Percentiles rank a stretch among this genome's conserved stretches.
phyloP scores from a whole-genome alignment of 1,284 basidiomycete species.

The Uromyces viciae-fabae region DNA sequence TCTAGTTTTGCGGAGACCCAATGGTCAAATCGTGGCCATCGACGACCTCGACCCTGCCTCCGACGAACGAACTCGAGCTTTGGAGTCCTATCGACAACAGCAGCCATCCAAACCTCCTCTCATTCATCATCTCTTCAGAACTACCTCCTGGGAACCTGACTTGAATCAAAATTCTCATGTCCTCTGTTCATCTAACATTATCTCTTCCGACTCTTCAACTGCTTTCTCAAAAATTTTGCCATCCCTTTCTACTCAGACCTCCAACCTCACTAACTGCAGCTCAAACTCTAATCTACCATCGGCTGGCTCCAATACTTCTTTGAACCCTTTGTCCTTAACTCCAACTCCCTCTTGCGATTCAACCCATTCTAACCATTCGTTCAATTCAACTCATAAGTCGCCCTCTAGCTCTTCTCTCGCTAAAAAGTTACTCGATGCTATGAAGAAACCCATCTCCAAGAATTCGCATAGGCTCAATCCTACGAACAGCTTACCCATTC shows the following conservation, averaged over 20 bases:
- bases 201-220: neutral
- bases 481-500: conserved; percentile 11
- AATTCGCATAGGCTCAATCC: conserved; percentile 1
- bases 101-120: neutral
- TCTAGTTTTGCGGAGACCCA: neutral
- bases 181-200: too few relatives aligned
- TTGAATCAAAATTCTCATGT: neutral
- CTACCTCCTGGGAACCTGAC: neutral
- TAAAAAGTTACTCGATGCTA: conserved; percentile 30
- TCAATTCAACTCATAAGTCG: neutral
- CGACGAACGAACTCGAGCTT: neutral
- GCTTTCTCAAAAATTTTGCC: neutral
- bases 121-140: neutral
- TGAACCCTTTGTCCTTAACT: neutral
- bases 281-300: neutral
- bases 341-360: conserved; percentile 10
- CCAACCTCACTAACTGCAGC: neutral
- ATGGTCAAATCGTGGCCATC: conserved; percentile 5
- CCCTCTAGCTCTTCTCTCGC: neutral
- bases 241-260: conserved; percentile 1
- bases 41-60: conserved; percentile 16
- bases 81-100: conserved; percentile 9
- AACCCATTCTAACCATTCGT: neutral
- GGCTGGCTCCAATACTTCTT: neutral
- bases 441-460: conserved; percentile 14